Conservation (phyloP, 2,329 filamentous ascomycete genomes). For the Fusarium coffeatum region DNA sequence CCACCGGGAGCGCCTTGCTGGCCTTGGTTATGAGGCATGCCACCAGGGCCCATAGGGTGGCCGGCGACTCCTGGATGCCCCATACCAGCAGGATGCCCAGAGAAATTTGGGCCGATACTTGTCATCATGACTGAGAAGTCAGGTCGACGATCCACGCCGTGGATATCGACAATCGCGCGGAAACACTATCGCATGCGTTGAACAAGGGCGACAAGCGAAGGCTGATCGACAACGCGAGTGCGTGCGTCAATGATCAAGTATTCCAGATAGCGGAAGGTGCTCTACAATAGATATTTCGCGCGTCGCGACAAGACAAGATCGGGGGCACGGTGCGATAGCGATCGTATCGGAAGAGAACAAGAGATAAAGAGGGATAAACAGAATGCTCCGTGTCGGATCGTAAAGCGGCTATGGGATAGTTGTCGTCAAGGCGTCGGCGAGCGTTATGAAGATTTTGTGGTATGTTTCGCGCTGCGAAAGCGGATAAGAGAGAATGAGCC, state of each 20-base stretch:
- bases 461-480: constrained; percentile 47
- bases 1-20: constrained; percentile 75
- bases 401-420: constrained; percentile 29
- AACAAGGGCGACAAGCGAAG: constrained; percentile 21
- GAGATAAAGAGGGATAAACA: constrained; percentile 4
- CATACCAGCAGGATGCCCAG: constrained; percentile 77
- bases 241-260: constrained; percentile 33
- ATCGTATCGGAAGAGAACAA: constrained; percentile 30
- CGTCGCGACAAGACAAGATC: constrained; percentile 45
- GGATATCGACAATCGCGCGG: constrained; percentile 66
- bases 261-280: constrained; percentile 26
- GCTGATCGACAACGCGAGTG: constrained; percentile 29
- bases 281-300: constrained; percentile 44
- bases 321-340: constrained; percentile 41
- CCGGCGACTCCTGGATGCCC: constrained; percentile 76
- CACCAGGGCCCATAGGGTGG: constrained; percentile 69
- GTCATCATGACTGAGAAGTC: constrained; percentile 71
- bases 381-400: constrained; percentile 27
- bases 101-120: constrained; percentile 72
- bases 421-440: constrained; percentile 48
- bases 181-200: constrained; percentile 58
- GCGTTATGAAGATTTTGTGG: constrained; percentile 33
- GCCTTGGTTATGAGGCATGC: constrained; percentile 75
- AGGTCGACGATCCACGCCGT: constrained; percentile 68
- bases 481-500: constrained; percentile 39